These are phyloP conservation scores for Ophiostoma ulmi DNA, from an alignment of 2,329 filamentous ascomycete species.

Conservation along the genomic window DNA sequence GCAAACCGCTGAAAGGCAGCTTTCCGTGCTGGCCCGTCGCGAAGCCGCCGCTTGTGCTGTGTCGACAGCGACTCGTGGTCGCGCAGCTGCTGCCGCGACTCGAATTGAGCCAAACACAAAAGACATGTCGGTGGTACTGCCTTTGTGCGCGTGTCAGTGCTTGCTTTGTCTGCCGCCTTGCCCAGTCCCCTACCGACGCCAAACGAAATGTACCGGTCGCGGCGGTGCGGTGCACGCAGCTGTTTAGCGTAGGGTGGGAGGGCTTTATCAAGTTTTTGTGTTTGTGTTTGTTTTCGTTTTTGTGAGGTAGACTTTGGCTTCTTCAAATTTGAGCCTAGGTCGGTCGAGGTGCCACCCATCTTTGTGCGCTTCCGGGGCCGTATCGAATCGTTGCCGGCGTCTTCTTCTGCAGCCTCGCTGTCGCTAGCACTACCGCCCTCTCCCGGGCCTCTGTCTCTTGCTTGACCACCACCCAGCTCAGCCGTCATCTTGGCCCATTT, in stretches of 20 bases:
- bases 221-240: slow-evolving; percentile 30
- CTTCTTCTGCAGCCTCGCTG: slow-evolving; percentile 27
- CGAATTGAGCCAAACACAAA: slow-evolving; percentile 57
- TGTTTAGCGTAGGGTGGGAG: slow-evolving; percentile 20
- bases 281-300: neutral
- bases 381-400: neutral
- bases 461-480: slow-evolving; percentile 42
- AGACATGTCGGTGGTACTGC: slow-evolving; percentile 41
- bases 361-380: slow-evolving; percentile 27
- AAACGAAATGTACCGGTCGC: slow-evolving; percentile 50
- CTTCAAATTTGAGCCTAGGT: slow-evolving; percentile 1
- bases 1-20: slow-evolving; percentile 24
- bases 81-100: slow-evolving; percentile 38
- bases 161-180: slow-evolving; percentile 12
- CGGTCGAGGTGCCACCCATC: neutral
- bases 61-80: slow-evolving; percentile 30
- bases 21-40: slow-evolving; percentile 22
- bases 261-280: neutral
- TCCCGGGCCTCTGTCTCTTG: neutral
- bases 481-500: slow-evolving; percentile 68
- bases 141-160: neutral
- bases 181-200: slow-evolving; percentile 43
- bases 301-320: neutral
- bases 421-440: slow-evolving; percentile 6
- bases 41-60: slow-evolving; percentile 28